These are phyloP conservation scores for Peronosclerospora sorghi DNA, from an alignment of 352 stramenopile species.

Conservation along the genomic window DNA sequence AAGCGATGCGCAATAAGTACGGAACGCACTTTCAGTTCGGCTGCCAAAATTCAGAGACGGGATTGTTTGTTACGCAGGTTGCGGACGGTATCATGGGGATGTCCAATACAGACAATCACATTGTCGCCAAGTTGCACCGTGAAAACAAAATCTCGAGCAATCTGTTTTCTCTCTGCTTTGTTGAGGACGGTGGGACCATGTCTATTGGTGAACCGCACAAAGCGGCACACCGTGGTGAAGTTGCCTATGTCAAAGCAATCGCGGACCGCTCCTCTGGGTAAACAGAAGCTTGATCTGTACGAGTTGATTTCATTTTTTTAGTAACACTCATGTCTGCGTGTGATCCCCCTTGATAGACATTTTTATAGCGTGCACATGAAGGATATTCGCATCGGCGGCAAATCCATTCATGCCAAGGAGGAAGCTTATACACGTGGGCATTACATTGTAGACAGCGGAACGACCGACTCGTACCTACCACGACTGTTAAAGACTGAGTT, in stretches of 20 bases:
- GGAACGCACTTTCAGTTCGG: slow-evolving; percentile 75
- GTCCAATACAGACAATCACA: slow-evolving; percentile 58
- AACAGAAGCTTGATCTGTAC: neutral
- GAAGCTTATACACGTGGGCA: slow-evolving; percentile 35
- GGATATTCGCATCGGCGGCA: slow-evolving; percentile 52
- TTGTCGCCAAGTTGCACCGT: slow-evolving; percentile 59
- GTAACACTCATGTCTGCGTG: neutral
- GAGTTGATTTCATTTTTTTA: neutral
- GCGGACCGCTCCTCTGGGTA: slow-evolving; percentile 23
- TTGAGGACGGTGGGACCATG: slow-evolving; percentile 54
- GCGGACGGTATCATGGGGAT: slow-evolving; percentile 81
- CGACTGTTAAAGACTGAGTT: slow-evolving; percentile 42
- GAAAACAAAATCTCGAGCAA: slow-evolving; percentile 78
- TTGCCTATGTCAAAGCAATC: slow-evolving; percentile 49
- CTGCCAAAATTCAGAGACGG: slow-evolving; percentile 64
- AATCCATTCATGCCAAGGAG: slow-evolving; percentile 39
- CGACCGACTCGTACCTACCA: slow-evolving; percentile 74
- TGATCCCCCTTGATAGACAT: slow-evolving; percentile 12
- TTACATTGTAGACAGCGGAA: slow-evolving; percentile 81
- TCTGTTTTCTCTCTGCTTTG: slow-evolving; percentile 73
- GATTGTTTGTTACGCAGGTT: slow-evolving; percentile 74
- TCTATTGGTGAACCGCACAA: slow-evolving; percentile 44
- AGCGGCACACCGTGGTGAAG: slow-evolving; percentile 34
- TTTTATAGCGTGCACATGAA: slow-evolving; percentile 65
- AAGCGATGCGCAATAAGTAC: slow-evolving; percentile 40